A percentile compares a stretch with the other conserved stretches of the same genome.
Evolutionary conservation across 768 basidiomycete species (phyloP).

Genomic region (Naganishia antarctica): DNA sequence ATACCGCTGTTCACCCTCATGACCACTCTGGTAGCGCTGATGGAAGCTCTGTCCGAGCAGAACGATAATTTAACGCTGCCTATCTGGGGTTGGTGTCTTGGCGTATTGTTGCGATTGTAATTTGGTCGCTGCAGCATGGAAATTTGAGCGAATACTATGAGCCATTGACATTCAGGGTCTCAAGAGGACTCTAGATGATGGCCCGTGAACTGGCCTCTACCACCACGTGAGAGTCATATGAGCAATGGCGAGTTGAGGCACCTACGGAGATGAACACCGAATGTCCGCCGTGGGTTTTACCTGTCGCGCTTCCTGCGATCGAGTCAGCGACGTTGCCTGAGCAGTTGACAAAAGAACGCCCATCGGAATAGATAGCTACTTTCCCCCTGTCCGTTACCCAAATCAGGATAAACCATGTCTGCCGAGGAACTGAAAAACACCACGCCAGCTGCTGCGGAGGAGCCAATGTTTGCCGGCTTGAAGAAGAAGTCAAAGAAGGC

Average conservation of each 20-base stretch:
- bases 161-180: too few relatives aligned
- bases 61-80: slow-evolving; percentile 97
- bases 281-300: too few relatives aligned
- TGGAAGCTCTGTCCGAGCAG: slow-evolving; percentile 90
- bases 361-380: too few relatives aligned
- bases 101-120: slow-evolving; percentile 59
- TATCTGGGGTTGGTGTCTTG: slow-evolving; percentile 89
- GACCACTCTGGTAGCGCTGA: slow-evolving; percentile 61
- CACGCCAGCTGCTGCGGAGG: slow-evolving; percentile 19
- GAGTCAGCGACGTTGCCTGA: too few relatives aligned
- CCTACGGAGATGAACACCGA: too few relatives aligned
- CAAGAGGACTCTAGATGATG: too few relatives aligned
- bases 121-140: too few relatives aligned
- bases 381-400: not conserved
- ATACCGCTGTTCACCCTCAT: slow-evolving; percentile 63
- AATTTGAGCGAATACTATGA: too few relatives aligned
- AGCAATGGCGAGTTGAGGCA: too few relatives aligned
- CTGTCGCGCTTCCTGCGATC: too few relatives aligned
- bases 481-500: slow-evolving; percentile 54
- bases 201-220: too few relatives aligned
- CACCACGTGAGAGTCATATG: too few relatives aligned
- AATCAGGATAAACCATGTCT: slow-evolving; percentile 13
- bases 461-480: slow-evolving; percentile 51
- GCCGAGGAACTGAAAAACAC: slow-evolving; percentile 24
- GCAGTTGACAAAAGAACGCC: not conserved